Evolutionary conservation across 768 basidiomycete species (phyloP), one percentile per base, ranked within the genome.

Genomic region (Neoboletus brunneissimus): DNA sequence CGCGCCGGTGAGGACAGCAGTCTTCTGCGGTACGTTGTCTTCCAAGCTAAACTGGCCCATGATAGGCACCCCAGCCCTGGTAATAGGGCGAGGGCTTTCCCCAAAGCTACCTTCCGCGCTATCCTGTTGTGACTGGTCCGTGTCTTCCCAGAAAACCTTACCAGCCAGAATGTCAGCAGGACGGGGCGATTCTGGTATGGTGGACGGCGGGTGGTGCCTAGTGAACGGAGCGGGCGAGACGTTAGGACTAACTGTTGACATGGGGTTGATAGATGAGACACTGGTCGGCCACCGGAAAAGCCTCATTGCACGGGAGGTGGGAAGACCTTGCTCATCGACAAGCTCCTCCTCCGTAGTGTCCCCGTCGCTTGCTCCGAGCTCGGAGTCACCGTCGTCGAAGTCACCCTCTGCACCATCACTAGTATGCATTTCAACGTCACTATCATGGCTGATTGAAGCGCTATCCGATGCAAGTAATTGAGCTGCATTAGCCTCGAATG

Each of bases 321-420:
- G 87, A 7, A 89, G 75, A 53, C 86, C 84, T 57, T 84, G 81
- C 10, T 83, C 80, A 52, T 87, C 88, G n/a, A 91, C 85, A 49
- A 91, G 83, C 58, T 93, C 89, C 59, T 90, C 88, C 66, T 91
- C 90, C 2, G 91, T 91, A 4, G 89, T 89, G 59, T 91, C 87
- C 1, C 89, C 88, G 7, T 83, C 86, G 54, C 75, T 81, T 38
- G 79, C 82, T 45, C 75, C 80, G 55, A 81, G 73, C 54, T 77
- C 76, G 52, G 82, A 75, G 27, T 79, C 77, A 7, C 69, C 78
- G 35, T 80, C 79, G 41, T 77, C 77, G 13, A 62, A 65, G 40
- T 72, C 72, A 51, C 58, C 69, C 47, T 68, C 64, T 22, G 64
- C 60, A 41, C 25, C 55, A 10, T 62, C 59, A 23, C 77, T 81